Percentiles rank a stretch among this genome's conserved stretches.
phyloP scores from a whole-genome alignment of 202 grass and related monocot species.

The Elaeis oleifera region DNA sequence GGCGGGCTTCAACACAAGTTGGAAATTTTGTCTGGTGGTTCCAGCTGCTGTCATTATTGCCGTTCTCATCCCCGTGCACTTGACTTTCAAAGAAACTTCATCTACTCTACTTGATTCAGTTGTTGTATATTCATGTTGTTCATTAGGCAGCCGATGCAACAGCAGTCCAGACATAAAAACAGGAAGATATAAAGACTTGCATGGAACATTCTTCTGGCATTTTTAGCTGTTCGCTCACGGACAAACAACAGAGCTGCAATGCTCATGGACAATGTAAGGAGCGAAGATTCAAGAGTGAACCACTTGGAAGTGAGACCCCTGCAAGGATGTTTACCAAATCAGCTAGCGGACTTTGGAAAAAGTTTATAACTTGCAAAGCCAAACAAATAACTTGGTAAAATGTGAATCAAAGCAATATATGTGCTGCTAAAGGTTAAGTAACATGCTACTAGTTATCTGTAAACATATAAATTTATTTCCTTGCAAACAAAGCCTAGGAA shows the following conservation, averaged over 20 bases:
- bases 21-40: constrained; percentile 14
- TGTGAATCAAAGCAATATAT: too few species aligned
- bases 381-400: too few species aligned
- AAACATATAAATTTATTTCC: too few species aligned
- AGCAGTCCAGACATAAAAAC: constrained; percentile 85
- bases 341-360: constrained; percentile 4
- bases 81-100: constrained; percentile 24
- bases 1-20: constrained; percentile 26
- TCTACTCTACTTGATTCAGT: constrained; percentile 17
- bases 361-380: too few species aligned
- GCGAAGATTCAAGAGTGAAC: constrained; percentile 78
- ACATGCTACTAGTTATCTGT: too few species aligned
- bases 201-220: constrained; percentile 80
- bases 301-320: constrained; percentile 82
- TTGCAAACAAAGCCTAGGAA: too few species aligned
- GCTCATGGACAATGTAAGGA: constrained; percentile 60
- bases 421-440: too few species aligned
- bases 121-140: constrained; percentile 29
- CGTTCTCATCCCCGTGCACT: constrained; percentile 36
- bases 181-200: constrained; percentile 88
- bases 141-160: constrained; percentile 52
- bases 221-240: constrained; percentile 49
- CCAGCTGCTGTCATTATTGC: constrained; percentile 11
- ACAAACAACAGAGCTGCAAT: constrained; percentile 52
- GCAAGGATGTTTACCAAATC: constrained; percentile 14